Evolutionary conservation across 2,329 filamentous ascomycete species (phyloP).

Genomic region (Ascocoryne sarcoides): DNA sequence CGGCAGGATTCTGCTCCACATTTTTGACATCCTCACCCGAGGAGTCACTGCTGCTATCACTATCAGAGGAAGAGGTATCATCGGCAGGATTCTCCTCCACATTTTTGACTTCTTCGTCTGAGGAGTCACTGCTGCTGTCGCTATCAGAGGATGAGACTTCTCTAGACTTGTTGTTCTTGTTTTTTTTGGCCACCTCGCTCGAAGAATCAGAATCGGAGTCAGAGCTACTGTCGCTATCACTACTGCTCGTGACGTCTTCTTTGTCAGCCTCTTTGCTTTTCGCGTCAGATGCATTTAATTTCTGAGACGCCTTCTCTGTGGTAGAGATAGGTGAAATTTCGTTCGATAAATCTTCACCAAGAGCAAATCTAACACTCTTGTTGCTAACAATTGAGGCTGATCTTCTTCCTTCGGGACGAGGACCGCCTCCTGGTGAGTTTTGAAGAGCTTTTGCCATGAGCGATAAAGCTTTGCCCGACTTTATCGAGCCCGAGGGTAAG

Average conservation of each 20-base stretch:
- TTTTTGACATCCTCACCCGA: slow-evolving; percentile 11
- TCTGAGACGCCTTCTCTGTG: slow-evolving; percentile 23
- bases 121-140: slow-evolving; percentile 16
- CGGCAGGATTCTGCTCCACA: slow-evolving; percentile 14
- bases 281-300: slow-evolving; percentile 13
- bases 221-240: slow-evolving; percentile 12
- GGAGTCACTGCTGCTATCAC: slow-evolving; percentile 16
- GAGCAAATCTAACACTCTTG: slow-evolving; percentile 22
- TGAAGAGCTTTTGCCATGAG: slow-evolving; percentile 21
- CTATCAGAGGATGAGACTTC: slow-evolving; percentile 6
- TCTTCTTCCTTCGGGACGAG: slow-evolving; percentile 8
- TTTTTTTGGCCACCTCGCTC: slow-evolving; percentile 8
- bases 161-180: not conserved
- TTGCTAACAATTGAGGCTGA: slow-evolving; percentile 13
- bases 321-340: slow-evolving; percentile 20
- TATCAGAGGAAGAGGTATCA: slow-evolving; percentile 6
- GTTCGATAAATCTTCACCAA: slow-evolving; percentile 9
- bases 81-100: slow-evolving; percentile 14
- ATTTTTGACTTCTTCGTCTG: slow-evolving; percentile 12
- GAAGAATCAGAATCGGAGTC: not conserved
- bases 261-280: slow-evolving; percentile 2
- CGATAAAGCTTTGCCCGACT: slow-evolving; percentile 22
- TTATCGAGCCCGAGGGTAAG: slow-evolving; percentile 25
- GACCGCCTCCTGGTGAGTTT: slow-evolving; percentile 9
- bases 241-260: not conserved